phyloP scores from a whole-genome alignment of 1,284 basidiomycete genomes.

The Fereydounia khargensis region DNA sequence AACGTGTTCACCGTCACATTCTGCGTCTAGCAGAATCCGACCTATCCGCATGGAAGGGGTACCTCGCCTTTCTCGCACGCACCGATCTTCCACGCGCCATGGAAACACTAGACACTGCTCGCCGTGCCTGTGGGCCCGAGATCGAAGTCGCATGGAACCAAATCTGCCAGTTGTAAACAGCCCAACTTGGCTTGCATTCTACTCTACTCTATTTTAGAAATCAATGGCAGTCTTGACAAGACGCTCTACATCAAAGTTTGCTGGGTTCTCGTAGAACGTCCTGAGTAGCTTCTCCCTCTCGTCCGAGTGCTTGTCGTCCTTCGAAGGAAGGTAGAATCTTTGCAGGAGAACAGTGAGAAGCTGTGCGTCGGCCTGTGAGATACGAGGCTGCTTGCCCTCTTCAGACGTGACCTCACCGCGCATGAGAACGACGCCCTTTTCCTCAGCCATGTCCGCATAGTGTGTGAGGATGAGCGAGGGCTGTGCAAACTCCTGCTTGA shows the following conservation, averaged over 20 bases:
- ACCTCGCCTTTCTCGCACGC: no score
- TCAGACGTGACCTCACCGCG: conserved; percentile 82
- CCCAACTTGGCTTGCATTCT: no score
- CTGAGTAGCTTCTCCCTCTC: conserved; percentile 35
- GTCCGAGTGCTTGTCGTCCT: conserved; percentile 4
- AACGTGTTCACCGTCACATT: no score
- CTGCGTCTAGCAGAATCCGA: no score
- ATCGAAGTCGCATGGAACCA: not conserved
- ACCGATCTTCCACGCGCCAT: conserved; percentile 16
- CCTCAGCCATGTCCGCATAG: conserved; percentile 80
- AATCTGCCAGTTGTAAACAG: no score
- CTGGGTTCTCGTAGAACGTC: conserved; percentile 41
- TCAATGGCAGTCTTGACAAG: conserved; percentile 39
- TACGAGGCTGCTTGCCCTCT: conserved; percentile 20
- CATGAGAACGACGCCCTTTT: conserved; percentile 80
- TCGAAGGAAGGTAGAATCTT: conserved; percentile 46
- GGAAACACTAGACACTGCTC: not conserved
- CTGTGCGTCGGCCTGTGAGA: conserved; percentile 48
- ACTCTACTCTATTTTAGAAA: conserved; percentile 10
- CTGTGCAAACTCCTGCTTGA: conserved; percentile 79
- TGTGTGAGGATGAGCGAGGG: conserved; percentile 86
- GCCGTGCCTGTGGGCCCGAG: not conserved
- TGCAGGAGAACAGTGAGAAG: conserved; percentile 47
- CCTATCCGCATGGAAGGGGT: no score
- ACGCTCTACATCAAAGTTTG: conserved; percentile 38